Evolutionary conservation across 192 early-diverging fungal genomes (phyloP).

Genomic region (Coemansia sp.): DNA sequence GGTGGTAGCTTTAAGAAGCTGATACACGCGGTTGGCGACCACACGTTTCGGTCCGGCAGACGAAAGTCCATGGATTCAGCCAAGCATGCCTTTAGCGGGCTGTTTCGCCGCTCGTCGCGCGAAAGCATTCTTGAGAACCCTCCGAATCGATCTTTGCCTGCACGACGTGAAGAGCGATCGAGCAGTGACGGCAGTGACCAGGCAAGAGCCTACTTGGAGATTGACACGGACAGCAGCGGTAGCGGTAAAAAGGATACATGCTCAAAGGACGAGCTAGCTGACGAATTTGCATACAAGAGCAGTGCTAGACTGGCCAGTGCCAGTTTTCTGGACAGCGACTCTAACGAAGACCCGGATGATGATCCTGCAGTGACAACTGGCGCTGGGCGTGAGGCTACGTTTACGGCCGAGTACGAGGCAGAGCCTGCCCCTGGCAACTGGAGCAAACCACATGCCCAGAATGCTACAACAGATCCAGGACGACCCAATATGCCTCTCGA

Average conservation of each 20-base stretch:
- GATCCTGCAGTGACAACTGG: not conserved
- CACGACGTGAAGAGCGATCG: not conserved
- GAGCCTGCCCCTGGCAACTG: constrained; percentile 44
- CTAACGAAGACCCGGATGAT: constrained; percentile 5
- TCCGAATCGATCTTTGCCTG: not conserved
- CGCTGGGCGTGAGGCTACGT: constrained; percentile 17
- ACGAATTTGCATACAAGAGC: constrained; percentile 1
- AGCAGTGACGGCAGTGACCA: not conserved
- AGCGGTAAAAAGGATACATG: not conserved
- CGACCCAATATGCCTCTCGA: constrained; percentile 45
- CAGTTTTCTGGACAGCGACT: constrained; percentile 20
- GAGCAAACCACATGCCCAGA: not conserved
- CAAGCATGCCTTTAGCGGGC: constrained; percentile 11
- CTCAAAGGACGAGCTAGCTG: not conserved
- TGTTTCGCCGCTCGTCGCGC: constrained; percentile 17
- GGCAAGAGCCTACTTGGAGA: not conserved
- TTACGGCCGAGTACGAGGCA: constrained; percentile 28
- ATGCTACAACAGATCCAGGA: not conserved
- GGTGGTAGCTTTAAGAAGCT: constrained; percentile 10
- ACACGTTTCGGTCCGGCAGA: constrained; percentile 13
- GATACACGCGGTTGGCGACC: constrained; percentile 16
- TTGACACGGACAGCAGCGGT: not conserved
- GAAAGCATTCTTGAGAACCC: not conserved
- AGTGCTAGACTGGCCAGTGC: not conserved
- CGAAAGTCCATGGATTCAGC: not conserved